Evolutionary conservation across 257 asterid genomes (phyloP), one percentile per base, ranked within the genome.

Genomic region (Capsicum rhomboideum): DNA sequence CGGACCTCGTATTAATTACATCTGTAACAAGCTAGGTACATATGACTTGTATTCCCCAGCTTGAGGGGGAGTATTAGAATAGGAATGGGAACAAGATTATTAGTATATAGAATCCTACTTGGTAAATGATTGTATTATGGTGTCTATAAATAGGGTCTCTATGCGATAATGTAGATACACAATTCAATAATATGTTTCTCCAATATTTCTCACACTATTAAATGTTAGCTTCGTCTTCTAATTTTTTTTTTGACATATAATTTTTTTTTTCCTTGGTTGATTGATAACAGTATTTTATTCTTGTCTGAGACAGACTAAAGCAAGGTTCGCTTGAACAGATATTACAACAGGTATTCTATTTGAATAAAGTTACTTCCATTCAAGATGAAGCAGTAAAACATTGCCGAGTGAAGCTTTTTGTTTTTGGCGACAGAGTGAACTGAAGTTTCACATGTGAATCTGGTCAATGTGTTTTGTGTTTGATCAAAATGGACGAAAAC

Each of bases 401-500:
- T 77, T 77, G 26, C 61, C 8, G 42, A 49, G 16, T 75, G 44
- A 49, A 77, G 16, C 44, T 16, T 50, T 26, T 10, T 29, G 28
- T 26, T 46, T 49, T 77, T 52, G 10, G 21, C 26, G 44, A 28
- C 63, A 77, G 81, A 75, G 82, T 50, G 46, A 77, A 52, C 23
- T 77, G 63, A 77, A 50, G 17, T 50, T 16, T 50, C 58, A 50
- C 82, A 18, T 50, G 26, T 26, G 10, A 77, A 50, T 77, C 59
- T 50, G 82, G 82, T 50, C 28, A 26, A 10, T 26, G 46, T 52
- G 42, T 63, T n/a, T 59, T 80, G 58, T 40, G 40, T 20, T 34
- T 67, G 61, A 82, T 31, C 29, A 97, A 93, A 97, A 98, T 91
- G 84, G 97, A 97, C 28, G 98, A 90, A 79, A 92, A 95, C 79